phyloP scores from a whole-genome alignment of 306 rosid species.

The Cicer pinnatifidum region DNA sequence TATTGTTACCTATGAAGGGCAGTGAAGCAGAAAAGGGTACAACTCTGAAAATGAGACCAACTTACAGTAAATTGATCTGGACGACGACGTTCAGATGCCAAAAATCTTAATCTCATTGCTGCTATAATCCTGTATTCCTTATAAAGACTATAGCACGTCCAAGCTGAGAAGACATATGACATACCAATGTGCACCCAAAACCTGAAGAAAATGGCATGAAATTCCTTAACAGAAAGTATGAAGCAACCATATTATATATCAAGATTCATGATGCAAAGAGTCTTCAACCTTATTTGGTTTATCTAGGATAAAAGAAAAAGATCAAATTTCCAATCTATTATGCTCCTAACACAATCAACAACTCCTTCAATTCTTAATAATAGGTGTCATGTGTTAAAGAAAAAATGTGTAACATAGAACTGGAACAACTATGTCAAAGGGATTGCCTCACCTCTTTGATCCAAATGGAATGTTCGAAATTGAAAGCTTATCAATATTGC shows the following conservation, averaged over 20 bases:
- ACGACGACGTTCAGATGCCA: constrained; percentile 79
- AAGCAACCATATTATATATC: constrained; percentile 25
- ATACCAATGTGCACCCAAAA: constrained; percentile 77
- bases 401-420: constrained; percentile 8
- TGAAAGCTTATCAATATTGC: constrained; percentile 81
- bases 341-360: constrained; percentile 22
- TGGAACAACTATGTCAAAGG: background rate
- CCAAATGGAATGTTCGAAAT: constrained; percentile 80
- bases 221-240: constrained; percentile 29
- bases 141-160: constrained; percentile 85
- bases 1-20: constrained; percentile 18
- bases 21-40: constrained; percentile 4
- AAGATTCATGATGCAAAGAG: constrained; percentile 9
- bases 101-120: constrained; percentile 70
- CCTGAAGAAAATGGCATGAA: constrained; percentile 53
- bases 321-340: constrained; percentile 7
- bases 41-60: constrained; percentile 41
- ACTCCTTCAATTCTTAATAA: constrained; percentile 18
- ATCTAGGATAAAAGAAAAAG: background rate
- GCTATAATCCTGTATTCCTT: constrained; percentile 69
- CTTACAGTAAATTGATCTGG: constrained; percentile 83
- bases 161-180: constrained; percentile 77
- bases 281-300: constrained; percentile 6
- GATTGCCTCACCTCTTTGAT: constrained; percentile 63
- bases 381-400: constrained; percentile 6